These are phyloP conservation scores for Zygotorulaspora chibaensis DNA, from an alignment of 805 yeast genomes.

Conservation along the genomic window DNA sequence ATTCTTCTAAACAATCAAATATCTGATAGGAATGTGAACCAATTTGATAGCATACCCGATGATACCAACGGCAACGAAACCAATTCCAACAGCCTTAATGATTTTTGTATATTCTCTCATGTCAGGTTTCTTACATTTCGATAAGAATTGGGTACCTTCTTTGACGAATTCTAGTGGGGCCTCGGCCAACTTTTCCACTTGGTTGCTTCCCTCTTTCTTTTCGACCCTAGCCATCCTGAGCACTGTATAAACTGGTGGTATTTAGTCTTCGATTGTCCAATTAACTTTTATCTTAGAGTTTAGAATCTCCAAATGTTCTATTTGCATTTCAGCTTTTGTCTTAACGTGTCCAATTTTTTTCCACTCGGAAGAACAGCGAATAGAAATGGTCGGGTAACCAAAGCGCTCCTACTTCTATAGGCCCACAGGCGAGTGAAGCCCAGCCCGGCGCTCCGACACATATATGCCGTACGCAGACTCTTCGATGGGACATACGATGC, in stretches of 20 bases:
- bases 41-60: slow-evolving; percentile 94
- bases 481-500: too few relatives aligned
- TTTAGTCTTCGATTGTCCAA: too few relatives aligned
- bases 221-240: slow-evolving; percentile 28
- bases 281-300: too few relatives aligned
- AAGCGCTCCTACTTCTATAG: too few relatives aligned
- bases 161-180: slow-evolving; percentile 86
- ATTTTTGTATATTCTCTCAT: slow-evolving; percentile 81
- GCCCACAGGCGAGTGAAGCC: too few relatives aligned
- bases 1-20: slow-evolving; percentile 69
- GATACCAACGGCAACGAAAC: slow-evolving; percentile 95
- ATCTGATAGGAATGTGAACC: slow-evolving; percentile 93
- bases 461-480: too few relatives aligned
- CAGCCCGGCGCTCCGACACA: too few relatives aligned
- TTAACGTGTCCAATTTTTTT: too few relatives aligned
- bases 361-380: too few relatives aligned
- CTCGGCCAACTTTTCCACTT: slow-evolving; percentile 66
- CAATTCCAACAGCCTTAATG: slow-evolving; percentile 93
- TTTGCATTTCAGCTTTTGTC: too few relatives aligned
- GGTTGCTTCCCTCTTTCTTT: slow-evolving; percentile 25
- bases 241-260: neutral
- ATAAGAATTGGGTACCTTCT: slow-evolving; percentile 85
- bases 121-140: slow-evolving; percentile 91
- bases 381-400: too few relatives aligned
- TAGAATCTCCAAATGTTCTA: too few relatives aligned